phyloP scores from a whole-genome alignment of 495 filamentous ascomycete genomes.

The Venustampulla echinocandica region DNA sequence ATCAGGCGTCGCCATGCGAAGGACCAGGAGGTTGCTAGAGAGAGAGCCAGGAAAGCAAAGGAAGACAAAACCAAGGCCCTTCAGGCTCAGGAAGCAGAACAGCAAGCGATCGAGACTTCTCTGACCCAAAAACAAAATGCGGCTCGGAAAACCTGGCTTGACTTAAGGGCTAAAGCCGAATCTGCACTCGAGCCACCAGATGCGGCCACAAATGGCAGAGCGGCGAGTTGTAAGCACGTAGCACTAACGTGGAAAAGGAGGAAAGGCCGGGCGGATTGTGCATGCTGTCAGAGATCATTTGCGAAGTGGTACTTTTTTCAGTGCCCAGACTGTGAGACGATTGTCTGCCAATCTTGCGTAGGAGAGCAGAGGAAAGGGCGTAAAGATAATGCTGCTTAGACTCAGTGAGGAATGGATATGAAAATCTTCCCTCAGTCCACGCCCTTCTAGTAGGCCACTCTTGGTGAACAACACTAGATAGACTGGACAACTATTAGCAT shows the following conservation, averaged over 20 bases:
- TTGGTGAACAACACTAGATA: too few species aligned
- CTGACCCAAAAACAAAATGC: conserved; percentile 6
- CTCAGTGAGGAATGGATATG: too few species aligned
- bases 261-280: background rate
- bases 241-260: conserved; percentile 2
- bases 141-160: conserved; percentile 1
- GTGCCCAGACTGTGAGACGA: background rate
- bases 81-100: conserved; percentile 4
- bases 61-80: conserved; percentile 4
- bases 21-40: conserved; percentile 1
- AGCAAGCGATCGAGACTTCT: conserved; percentile 2
- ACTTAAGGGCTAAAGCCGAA: conserved; percentile 4
- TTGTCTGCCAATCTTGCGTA: background rate
- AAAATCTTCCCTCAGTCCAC: too few species aligned
- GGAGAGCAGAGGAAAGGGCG: too few species aligned
- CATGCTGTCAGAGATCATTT: conserved; percentile 5
- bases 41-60: conserved; percentile 4
- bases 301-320: conserved; percentile 23
- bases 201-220: background rate
- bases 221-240: conserved; percentile 3
- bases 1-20: background rate
- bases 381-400: too few species aligned
- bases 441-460: too few species aligned
- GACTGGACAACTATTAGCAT: too few species aligned
- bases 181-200: background rate